These are phyloP conservation scores for Quercus berberidifolia DNA, from an alignment of 306 rosid species.

Conservation along the genomic window DNA sequence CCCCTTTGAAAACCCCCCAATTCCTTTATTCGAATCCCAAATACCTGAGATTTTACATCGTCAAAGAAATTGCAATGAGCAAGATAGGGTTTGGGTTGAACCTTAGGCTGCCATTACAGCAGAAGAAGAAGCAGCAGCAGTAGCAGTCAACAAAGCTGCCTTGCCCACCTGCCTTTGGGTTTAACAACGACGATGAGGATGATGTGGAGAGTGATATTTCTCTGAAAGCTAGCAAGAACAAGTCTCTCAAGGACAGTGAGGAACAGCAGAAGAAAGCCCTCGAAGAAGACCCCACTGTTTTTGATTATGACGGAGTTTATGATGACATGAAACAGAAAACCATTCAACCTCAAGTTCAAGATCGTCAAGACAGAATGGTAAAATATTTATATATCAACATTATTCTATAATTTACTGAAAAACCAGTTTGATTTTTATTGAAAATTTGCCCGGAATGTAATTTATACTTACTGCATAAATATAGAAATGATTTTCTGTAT, in stretches of 20 bases:
- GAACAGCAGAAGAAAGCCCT: conserved; percentile 81
- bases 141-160: conserved; percentile 53
- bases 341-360: conserved; percentile 55
- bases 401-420: not conserved
- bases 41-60: too few species aligned
- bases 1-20: too few species aligned
- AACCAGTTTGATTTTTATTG: not conserved
- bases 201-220: conserved; percentile 80
- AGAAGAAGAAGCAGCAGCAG: conserved; percentile 52
- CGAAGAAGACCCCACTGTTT: conserved; percentile 71
- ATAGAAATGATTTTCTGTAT: too few species aligned
- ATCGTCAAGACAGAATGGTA: conserved; percentile 76
- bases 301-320: conserved; percentile 85
- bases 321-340: conserved; percentile 76
- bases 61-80: conserved; percentile 45
- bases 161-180: conserved; percentile 50
- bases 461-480: too few species aligned
- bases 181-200: conserved; percentile 60
- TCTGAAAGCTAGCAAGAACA: conserved; percentile 80
- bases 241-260: conserved; percentile 77
- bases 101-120: conserved; percentile 51
- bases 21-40: too few species aligned
- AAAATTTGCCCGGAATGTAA: too few species aligned
- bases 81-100: conserved; percentile 67
- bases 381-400: not conserved